These are phyloP conservation scores for Microthlaspi erraticum DNA, from an alignment of 345 rosid genomes.

Conservation along the genomic window DNA sequence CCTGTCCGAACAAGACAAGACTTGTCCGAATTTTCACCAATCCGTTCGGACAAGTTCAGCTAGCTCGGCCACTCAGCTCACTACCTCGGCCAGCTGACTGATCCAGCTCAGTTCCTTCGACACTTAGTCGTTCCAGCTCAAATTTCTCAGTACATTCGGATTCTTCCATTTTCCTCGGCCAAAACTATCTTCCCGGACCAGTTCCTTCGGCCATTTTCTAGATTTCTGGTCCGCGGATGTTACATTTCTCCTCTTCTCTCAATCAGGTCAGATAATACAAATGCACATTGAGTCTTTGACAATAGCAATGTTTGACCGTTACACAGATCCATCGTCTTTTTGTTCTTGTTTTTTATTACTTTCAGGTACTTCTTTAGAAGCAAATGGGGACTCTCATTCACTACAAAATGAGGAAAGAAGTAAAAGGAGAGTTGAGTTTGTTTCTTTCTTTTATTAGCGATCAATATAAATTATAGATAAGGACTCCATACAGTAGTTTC, in stretches of 20 bases:
- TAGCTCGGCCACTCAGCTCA: too few relatives aligned
- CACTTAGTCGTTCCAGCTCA: too few relatives aligned
- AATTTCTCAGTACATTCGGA: too few relatives aligned
- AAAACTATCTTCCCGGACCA: too few relatives aligned
- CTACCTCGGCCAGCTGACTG: too few relatives aligned
- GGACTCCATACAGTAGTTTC: not conserved
- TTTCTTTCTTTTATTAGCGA: not conserved
- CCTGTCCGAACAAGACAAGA: too few relatives aligned
- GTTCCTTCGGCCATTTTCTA: too few relatives aligned
- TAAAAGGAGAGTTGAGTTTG: not conserved
- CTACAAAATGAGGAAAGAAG: not conserved
- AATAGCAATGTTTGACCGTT: constrained; percentile 24
- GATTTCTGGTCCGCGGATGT: too few relatives aligned
- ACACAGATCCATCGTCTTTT: constrained; percentile 10
- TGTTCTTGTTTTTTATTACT: constrained; percentile 1
- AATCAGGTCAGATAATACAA: constrained; percentile 23
- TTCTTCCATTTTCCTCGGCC: too few relatives aligned
- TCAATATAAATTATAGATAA: not conserved
- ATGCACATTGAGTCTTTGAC: constrained; percentile 17
- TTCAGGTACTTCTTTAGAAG: not conserved
- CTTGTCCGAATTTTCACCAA: too few relatives aligned
- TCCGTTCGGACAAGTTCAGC: too few relatives aligned
- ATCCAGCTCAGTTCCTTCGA: too few relatives aligned
- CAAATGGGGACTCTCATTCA: not conserved
- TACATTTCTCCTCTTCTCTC: not conserved